Conservation (phyloP, 1,139 yeast genomes). For the Magnusiomyces clavatus region DNA sequence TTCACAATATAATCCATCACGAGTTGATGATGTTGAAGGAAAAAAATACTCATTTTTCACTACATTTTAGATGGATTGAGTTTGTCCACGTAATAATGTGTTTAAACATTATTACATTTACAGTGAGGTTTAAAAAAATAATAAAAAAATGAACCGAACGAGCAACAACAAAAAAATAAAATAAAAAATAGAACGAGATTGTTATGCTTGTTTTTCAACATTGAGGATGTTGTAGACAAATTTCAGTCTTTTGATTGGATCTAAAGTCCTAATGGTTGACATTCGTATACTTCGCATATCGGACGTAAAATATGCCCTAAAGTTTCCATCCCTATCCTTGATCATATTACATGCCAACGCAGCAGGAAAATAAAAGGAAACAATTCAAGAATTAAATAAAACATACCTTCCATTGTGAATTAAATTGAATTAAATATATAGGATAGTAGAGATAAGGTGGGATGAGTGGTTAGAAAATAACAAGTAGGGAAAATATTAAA, state of each 20-base stretch:
- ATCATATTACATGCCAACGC: conserved; percentile 1
- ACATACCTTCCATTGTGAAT: conserved; percentile 26
- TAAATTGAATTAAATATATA: conserved; percentile 8
- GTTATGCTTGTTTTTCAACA: too few relatives aligned
- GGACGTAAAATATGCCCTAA: too few relatives aligned
- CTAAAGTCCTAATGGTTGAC: too few relatives aligned
- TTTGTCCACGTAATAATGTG: not conserved
- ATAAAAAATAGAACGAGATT: too few relatives aligned
- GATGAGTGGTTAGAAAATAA: conserved; percentile 10
- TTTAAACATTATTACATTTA: not conserved
- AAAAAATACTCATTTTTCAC: not conserved
- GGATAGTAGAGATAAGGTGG: conserved; percentile 10
- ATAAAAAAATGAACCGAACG: too few relatives aligned
- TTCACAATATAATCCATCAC: too few relatives aligned
- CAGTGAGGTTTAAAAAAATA: too few relatives aligned
- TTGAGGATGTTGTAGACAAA: too few relatives aligned
- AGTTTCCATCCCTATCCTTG: too few relatives aligned
- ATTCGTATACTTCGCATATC: too few relatives aligned
- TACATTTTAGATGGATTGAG: not conserved
- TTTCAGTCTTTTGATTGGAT: too few relatives aligned
- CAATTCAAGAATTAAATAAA: not conserved
- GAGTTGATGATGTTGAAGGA: not conserved
- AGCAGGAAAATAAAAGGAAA: not conserved
- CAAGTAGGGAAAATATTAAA: conserved; percentile 5
- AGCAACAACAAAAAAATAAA: too few relatives aligned